Base-by-base conservation (phyloP, 1,284 basidiomycete species). In the Leucoagaricus sp. region DNA sequence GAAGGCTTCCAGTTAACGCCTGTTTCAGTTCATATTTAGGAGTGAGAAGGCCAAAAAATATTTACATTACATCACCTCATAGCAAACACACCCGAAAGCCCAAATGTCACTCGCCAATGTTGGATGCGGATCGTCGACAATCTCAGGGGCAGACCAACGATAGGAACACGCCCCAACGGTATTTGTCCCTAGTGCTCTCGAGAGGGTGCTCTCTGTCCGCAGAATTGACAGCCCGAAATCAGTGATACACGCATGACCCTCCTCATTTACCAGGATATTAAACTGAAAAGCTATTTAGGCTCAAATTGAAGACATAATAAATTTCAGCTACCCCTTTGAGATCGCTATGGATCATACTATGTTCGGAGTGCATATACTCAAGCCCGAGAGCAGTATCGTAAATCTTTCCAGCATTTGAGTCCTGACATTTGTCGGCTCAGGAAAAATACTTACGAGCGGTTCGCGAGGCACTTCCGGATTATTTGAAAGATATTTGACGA, bases 371-470 rank as follows among this genome's bases (percentile, higher is more conserved):
- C 2, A 57, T 41, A 33, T 57, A 52, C 8, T 26, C 12, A 4
- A 57, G 41, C 6, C 49, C 55, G 6, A 25, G 6, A 12, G 17
- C 19, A 2, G 52, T 40, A 15, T 57, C 55, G 9, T 19, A 40
- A 13, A 51, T 40, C 26, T 33, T 49, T 4, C 12, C 4, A n/a
- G 15, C 12, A 15, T n/a, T 5, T 10, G 15, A 15, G 13, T 13
- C 4, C 12, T n/a, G 36, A n/a, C 12, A 38, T 38, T 38, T 38
- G 36, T 29, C 9, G 23, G 45, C 10, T 48, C 17, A 9, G 17
- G 15, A 13, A 40, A 26, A 12, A 2, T 9, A 34, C 31, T 51
- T 54, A 83, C 82, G 65, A 83, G 63, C 34, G 67, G 70, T 40
- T 80, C 60, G 42, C 79, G 71, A 57, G 82, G 72, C 9, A 29